A percentile compares a stretch with the other conserved stretches of the same genome.
Evolutionary conservation across 2,329 filamentous ascomycete species (phyloP).

Genomic region (Neonectria punicea): DNA sequence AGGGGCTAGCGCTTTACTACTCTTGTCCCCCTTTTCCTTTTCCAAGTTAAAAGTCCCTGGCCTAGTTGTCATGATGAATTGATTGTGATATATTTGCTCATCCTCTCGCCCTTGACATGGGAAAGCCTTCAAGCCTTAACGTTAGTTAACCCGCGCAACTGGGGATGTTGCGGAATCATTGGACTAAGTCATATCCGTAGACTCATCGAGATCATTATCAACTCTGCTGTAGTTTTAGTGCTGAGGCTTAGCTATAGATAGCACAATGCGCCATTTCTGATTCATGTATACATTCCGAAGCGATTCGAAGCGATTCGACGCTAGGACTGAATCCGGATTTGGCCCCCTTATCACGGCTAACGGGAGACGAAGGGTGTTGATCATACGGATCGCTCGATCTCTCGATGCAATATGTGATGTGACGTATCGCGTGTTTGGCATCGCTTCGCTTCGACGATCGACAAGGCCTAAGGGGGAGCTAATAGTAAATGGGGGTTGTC

Average conservation of each 20-base stretch:
- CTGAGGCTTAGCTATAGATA: not conserved
- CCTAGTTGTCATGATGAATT: not conserved
- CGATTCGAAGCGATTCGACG: not conserved
- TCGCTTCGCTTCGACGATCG: not conserved
- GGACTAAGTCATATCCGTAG: too few relatives aligned
- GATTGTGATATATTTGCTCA: not conserved
- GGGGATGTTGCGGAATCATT: too few relatives aligned
- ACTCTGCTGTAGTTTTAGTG: not conserved
- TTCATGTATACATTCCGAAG: not conserved
- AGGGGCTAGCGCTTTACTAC: slow-evolving; percentile 1
- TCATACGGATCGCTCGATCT: not conserved
- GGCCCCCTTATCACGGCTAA: not conserved
- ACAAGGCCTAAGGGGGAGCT: not conserved
- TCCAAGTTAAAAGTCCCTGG: not conserved
- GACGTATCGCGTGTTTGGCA: not conserved
- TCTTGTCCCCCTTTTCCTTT: not conserved
- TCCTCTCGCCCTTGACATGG: not conserved
- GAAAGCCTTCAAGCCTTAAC: too few relatives aligned
- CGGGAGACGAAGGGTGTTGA: not conserved
- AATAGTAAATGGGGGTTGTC: not conserved
- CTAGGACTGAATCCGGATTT: not conserved
- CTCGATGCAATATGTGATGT: not conserved
- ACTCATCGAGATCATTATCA: too few relatives aligned
- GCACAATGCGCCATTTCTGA: not conserved
- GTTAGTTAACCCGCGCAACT: too few relatives aligned